phyloP scores from a whole-genome alignment of 345 rosid species.

The Arabis hirsuta region DNA sequence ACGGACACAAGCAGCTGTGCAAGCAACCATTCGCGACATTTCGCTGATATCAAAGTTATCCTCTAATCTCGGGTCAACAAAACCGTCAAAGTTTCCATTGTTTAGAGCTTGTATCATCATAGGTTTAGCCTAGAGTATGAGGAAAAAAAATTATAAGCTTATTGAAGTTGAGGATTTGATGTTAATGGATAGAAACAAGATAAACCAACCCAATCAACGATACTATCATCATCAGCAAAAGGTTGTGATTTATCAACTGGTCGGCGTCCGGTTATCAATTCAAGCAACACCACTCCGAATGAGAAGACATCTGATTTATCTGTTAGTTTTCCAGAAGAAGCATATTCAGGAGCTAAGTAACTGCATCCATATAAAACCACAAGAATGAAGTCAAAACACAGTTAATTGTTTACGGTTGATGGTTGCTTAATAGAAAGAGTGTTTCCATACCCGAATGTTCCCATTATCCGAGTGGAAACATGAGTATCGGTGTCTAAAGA shows the following conservation, averaged over 20 bases:
- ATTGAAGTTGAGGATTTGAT: not conserved
- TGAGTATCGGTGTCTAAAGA: slow-evolving; percentile 79
- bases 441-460: slow-evolving; percentile 80
- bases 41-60: slow-evolving; percentile 52
- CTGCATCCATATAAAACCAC: slow-evolving; percentile 46
- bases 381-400: not conserved
- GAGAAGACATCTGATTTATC: slow-evolving; percentile 90
- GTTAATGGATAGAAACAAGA: not conserved
- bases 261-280: slow-evolving; percentile 79
- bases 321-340: slow-evolving; percentile 83
- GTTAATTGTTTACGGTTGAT: not conserved
- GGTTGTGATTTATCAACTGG: slow-evolving; percentile 61
- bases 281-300: slow-evolving; percentile 85
- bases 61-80: slow-evolving; percentile 65
- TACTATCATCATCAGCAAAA: slow-evolving; percentile 74
- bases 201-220: slow-evolving; percentile 83
- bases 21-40: slow-evolving; percentile 72
- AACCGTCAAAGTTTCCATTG: slow-evolving; percentile 51
- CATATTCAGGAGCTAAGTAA: slow-evolving; percentile 94
- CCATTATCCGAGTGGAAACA: slow-evolving; percentile 91
- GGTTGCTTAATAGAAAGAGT: not conserved
- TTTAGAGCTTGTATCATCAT: slow-evolving; percentile 62
- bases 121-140: slow-evolving; percentile 68
- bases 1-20: slow-evolving; percentile 82
- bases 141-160: not conserved